These are phyloP conservation scores for Neonectria punicea DNA, from an alignment of 2,329 filamentous ascomycete species.

Conservation along the genomic window DNA sequence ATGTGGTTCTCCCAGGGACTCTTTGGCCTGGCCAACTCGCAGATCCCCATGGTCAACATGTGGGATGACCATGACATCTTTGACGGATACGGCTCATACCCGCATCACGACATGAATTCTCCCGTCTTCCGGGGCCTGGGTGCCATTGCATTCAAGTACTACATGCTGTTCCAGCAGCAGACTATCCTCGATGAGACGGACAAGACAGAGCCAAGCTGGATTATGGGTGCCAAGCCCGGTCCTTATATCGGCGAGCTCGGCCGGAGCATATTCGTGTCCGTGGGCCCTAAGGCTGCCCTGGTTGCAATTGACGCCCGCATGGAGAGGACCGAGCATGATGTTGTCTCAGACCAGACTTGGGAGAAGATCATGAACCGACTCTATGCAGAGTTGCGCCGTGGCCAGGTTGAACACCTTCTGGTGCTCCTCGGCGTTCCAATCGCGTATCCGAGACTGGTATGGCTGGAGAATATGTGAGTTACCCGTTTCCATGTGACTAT, in stretches of 20 bases:
- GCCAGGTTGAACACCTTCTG: constrained; percentile 88
- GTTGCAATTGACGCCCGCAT: constrained; percentile 92
- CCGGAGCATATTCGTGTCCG: constrained; percentile 84
- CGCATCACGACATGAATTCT: constrained; percentile 89
- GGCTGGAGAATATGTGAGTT: constrained; percentile 76
- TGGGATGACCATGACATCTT: constrained; percentile 96
- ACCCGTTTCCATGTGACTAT: not conserved
- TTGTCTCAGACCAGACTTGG: constrained; percentile 84
- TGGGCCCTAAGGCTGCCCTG: constrained; percentile 83
- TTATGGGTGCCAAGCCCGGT: constrained; percentile 81
- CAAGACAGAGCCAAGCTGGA: constrained; percentile 88
- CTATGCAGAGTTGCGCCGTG: constrained; percentile 82
- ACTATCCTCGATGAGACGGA: constrained; percentile 84
- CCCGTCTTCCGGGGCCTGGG: constrained; percentile 91
- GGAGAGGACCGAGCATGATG: constrained; percentile 84
- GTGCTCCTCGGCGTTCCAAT: constrained; percentile 87
- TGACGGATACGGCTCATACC: constrained; percentile 92
- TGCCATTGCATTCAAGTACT: constrained; percentile 96
- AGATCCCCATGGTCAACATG: constrained; percentile 99
- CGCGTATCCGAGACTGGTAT: constrained; percentile 79
- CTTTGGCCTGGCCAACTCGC: constrained; percentile 90
- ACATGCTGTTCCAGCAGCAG: constrained; percentile 98
- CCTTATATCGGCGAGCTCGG: constrained; percentile 91
- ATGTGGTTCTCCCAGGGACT: constrained; percentile 97
- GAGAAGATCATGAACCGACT: constrained; percentile 88